Percentiles rank a stretch among this genome's conserved stretches.
Conservation (phyloP, 306 rosid genomes). For the Fragaria ananassa region DNA sequence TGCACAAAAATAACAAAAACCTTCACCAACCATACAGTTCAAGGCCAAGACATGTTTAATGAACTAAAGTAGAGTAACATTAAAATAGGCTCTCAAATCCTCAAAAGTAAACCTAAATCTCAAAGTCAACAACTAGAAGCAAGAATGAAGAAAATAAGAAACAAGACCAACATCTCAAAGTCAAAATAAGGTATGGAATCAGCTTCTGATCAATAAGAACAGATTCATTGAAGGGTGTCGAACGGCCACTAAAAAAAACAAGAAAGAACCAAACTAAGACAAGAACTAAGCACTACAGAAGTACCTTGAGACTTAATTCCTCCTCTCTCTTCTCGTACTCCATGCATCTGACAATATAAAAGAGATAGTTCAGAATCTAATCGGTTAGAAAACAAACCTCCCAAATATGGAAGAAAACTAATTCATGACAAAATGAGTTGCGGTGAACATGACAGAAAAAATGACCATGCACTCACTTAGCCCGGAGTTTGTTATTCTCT, state of each 20-base stretch:
- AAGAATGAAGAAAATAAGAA: neutral
- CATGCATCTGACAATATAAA: conserved; percentile 47
- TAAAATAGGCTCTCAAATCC: neutral
- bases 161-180: neutral
- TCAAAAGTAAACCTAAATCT: neutral
- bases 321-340: conserved; percentile 48
- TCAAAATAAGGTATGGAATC: neutral
- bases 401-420: neutral
- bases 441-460: neutral
- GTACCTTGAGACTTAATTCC: conserved; percentile 57
- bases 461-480: conserved; percentile 50
- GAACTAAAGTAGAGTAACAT: neutral
- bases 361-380: conserved; percentile 2
- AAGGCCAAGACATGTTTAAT: neutral
- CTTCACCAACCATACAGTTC: neutral
- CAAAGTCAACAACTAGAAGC: neutral
- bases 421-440: neutral
- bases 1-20: conserved; percentile 29
- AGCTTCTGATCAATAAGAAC: neutral
- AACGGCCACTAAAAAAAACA: no score
- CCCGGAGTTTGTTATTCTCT: conserved; percentile 53
- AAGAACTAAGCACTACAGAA: neutral
- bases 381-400: neutral
- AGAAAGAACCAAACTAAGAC: neutral
- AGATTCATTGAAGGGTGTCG: neutral